These are phyloP conservation scores for Solanum gracilifrons DNA, from an alignment of 257 asterid species.

Conservation along the genomic window DNA sequence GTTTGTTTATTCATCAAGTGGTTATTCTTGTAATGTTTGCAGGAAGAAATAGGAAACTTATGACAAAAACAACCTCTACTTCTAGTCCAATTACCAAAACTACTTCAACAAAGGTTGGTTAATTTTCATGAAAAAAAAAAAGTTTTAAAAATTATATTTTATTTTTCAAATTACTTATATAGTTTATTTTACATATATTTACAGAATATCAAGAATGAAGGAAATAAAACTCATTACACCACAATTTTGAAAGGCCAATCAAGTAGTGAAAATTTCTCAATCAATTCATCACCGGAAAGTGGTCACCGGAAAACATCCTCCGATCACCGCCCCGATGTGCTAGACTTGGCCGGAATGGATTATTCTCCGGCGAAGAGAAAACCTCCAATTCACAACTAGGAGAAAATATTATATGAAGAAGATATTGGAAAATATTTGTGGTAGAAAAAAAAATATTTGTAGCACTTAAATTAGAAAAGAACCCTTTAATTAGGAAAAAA, in stretches of 20 bases:
- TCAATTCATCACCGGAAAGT: conserved; percentile 14
- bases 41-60: conserved; percentile 56
- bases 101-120: conserved; percentile 41
- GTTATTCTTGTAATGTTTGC: conserved; percentile 14
- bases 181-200: neutral
- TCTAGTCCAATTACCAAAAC: conserved; percentile 19
- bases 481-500: neutral
- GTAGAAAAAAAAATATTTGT: neutral
- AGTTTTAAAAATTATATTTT: too few species aligned
- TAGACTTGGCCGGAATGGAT: conserved; percentile 75
- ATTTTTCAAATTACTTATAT: neutral
- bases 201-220: conserved; percentile 29
- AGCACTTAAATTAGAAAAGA: neutral
- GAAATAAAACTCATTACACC: conserved; percentile 9
- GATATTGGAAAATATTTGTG: neutral
- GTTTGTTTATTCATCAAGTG: neutral
- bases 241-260: conserved; percentile 11
- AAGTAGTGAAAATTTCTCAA: conserved; percentile 7
- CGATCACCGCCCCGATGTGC: conserved; percentile 33
- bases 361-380: conserved; percentile 70
- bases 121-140: neutral
- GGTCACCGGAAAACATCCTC: conserved; percentile 9
- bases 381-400: conserved; percentile 71
- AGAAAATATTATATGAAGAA: neutral
- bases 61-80: conserved; percentile 13